These are phyloP conservation scores for Penicillium tannophilum DNA, from an alignment of 495 filamentous ascomycete genomes.

Conservation along the genomic window DNA sequence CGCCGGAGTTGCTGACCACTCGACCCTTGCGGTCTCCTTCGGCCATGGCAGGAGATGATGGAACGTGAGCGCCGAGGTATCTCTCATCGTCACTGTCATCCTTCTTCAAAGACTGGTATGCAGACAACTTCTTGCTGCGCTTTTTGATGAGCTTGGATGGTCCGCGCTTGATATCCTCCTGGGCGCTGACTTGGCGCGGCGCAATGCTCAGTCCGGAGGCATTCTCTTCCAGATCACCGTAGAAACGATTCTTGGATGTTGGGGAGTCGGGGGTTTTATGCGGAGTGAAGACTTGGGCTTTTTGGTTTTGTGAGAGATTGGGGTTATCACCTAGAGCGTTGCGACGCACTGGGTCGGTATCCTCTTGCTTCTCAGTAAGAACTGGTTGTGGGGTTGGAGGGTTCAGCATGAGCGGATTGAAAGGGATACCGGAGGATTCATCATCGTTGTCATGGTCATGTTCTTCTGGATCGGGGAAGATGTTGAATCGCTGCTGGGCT, in stretches of 20 bases:
- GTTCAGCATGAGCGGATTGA: constrained; percentile 55
- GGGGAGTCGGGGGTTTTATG: constrained; percentile 19
- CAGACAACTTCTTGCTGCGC: constrained; percentile 34
- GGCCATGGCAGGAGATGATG: constrained; percentile 28
- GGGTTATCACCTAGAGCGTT: constrained; percentile 38
- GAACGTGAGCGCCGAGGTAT: constrained; percentile 10
- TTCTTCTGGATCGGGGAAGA: constrained; percentile 52
- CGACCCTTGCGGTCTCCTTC: constrained; percentile 50
- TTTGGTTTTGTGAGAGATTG: constrained; percentile 35
- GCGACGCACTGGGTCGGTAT: constrained; percentile 30
- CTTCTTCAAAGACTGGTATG: constrained; percentile 42
- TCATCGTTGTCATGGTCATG: constrained; percentile 43
- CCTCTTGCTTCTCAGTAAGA: constrained; percentile 22
- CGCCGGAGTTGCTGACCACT: constrained; percentile 56
- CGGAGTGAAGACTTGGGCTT: constrained; percentile 16
- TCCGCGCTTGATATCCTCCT: constrained; percentile 23
- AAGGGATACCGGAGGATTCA: constrained; percentile 32
- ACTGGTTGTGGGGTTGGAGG: constrained; percentile 53
- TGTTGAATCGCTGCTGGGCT: constrained; percentile 37
- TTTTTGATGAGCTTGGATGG: constrained; percentile 39
- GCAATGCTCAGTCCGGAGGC: constrained; percentile 19
- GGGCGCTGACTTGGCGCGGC: constrained; percentile 29
- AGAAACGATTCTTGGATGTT: constrained; percentile 36
- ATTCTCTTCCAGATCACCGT: constrained; percentile 38
- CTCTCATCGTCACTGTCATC: constrained; percentile 31